Conservation (phyloP, 2,329 filamentous ascomycete genomes). For the Microsporum audouinii region DNA sequence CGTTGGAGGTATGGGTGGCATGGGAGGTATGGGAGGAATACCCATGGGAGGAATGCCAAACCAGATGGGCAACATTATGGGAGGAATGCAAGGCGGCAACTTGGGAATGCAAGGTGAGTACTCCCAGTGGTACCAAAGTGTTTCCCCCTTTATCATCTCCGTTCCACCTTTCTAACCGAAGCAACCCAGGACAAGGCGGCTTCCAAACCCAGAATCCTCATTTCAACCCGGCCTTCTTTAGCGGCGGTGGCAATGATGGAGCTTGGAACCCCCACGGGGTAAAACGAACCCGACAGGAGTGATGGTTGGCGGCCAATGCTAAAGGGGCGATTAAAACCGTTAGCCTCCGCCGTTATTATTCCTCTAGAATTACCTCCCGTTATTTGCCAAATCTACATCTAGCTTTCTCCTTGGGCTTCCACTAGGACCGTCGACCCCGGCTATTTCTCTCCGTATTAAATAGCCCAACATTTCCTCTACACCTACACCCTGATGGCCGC, state of each 20-base stretch:
- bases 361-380: background rate
- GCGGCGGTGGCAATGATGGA: conserved; percentile 42
- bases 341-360: background rate
- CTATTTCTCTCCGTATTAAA: background rate
- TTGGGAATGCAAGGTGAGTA: conserved; percentile 42
- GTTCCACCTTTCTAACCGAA: conserved; percentile 6
- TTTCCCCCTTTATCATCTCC: background rate
- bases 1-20: conserved; percentile 37
- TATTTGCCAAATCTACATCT: background rate
- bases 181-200: conserved; percentile 32
- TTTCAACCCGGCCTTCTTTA: conserved; percentile 66
- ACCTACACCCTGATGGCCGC: background rate
- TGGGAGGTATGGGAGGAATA: conserved; percentile 43
- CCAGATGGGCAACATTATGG: conserved; percentile 50
- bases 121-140: background rate
- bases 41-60: conserved; percentile 43
- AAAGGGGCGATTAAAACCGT: background rate
- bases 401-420: background rate
- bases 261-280: conserved; percentile 72
- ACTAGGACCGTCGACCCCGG: background rate
- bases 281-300: conserved; percentile 66
- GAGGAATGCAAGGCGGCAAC: conserved; percentile 33
- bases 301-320: conserved; percentile 12
- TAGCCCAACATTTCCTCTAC: background rate
- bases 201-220: conserved; percentile 59